These are phyloP conservation scores for Anisodus tanguticus DNA, from an alignment of 257 asterid species.

Conservation along the genomic window DNA sequence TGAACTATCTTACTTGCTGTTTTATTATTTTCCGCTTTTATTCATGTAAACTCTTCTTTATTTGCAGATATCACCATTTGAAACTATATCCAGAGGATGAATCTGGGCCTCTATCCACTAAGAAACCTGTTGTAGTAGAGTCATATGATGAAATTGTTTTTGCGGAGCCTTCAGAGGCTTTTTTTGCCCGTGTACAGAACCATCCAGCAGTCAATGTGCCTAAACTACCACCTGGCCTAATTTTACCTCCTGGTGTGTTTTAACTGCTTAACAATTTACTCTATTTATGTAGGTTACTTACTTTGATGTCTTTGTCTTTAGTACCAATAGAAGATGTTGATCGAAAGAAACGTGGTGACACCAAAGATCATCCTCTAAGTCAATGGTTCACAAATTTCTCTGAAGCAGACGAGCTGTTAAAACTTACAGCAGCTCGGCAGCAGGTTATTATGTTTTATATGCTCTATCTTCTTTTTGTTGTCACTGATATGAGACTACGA, in stretches of 20 bases:
- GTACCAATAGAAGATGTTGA: constrained; percentile 62
- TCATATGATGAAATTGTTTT: constrained; percentile 84
- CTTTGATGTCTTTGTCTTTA: constrained; percentile 32
- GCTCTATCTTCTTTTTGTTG: constrained; percentile 16
- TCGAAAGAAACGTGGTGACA: constrained; percentile 57
- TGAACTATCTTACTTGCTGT: not conserved
- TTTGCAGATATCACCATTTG: constrained; percentile 75
- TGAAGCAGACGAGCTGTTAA: constrained; percentile 88
- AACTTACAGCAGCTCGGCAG: constrained; percentile 90
- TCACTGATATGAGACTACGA: not conserved
- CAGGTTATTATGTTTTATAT: constrained; percentile 57
- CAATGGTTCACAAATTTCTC: constrained; percentile 87
- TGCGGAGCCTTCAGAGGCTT: constrained; percentile 74
- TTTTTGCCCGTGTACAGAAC: constrained; percentile 76
- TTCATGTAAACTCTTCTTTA: not conserved
- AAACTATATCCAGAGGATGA: constrained; percentile 87
- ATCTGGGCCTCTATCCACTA: constrained; percentile 66
- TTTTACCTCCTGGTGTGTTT: constrained; percentile 62
- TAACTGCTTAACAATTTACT: constrained; percentile 24
- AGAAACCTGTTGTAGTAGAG: constrained; percentile 81
- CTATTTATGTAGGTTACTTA: constrained; percentile 19
- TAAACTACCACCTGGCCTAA: constrained; percentile 60
- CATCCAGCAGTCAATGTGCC: constrained; percentile 77
- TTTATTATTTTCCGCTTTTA: not conserved
- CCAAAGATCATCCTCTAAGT: constrained; percentile 72